Evolutionary conservation across 768 basidiomycete genomes (phyloP), one percentile per base, ranked within the genome.

Genomic region (Butyriboletus loyo): DNA sequence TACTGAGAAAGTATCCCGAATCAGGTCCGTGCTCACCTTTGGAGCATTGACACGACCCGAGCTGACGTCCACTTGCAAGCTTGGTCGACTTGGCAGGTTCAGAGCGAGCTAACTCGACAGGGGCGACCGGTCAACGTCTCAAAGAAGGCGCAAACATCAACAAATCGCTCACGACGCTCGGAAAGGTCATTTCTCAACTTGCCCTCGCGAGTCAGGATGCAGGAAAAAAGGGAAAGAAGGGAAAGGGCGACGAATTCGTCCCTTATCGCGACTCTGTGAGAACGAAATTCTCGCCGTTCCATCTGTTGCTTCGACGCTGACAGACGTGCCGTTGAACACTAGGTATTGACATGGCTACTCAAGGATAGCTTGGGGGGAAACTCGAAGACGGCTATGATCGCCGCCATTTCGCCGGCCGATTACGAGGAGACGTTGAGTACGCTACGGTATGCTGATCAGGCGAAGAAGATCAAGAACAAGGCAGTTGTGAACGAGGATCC

Each of bases 381-480:
- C 73, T 94, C 91, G 31, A 96, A 97, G 76, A 99, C 96, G 5
- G 94, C 96, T 5, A 98, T 99, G 97, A 98, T 99, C 59, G 97
- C 97, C 46, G 97, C 97, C 35, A 98, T 99, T 56, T 86, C 93
- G 40, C 95, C 94, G n/a, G 95, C 94, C 41, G 94, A 98, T 73
- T 98, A 98, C 65, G 96, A 98, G 59, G 96, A 98, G 71, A 98
- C 96, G 15, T 76, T 98, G 55, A 92, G 92, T 72, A 98, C 96
- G 2, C 76, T 99, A 53, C 89, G 97, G 6, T 98, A 99, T 72
- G 97, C 97, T 61, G 94, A 97, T 78, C 92, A 92, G 69, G 95
- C 96, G 31, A 99, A 99, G 87, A 96, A 96, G 86, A 99, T 99
- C 74, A 98, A 95, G 85, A 99, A 98, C 73, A 96, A 98, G 76